A percentile compares a stretch with the other conserved stretches of the same genome.
These are phyloP conservation scores for Leccinum angustisporum DNA, from an alignment of 1,284 basidiomycete genomes.

Conservation along the genomic window DNA sequence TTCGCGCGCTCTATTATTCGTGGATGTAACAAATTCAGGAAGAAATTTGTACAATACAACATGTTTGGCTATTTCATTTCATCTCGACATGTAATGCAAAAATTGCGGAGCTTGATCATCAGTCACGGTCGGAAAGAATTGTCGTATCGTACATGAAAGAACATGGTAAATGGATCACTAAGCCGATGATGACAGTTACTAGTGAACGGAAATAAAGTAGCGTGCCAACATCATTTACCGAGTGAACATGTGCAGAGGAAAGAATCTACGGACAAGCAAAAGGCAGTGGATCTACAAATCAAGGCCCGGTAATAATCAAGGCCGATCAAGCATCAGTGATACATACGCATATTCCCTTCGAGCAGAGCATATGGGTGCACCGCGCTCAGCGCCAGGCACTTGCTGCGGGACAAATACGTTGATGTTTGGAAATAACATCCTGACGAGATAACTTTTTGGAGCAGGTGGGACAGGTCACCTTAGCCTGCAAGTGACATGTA, in stretches of 20 bases:
- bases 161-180: constrained; percentile 4
- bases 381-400: constrained; percentile 13
- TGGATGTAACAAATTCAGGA: background rate
- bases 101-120: background rate
- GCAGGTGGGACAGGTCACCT: constrained; percentile 31
- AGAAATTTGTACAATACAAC: background rate
- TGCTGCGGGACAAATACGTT: constrained; percentile 28
- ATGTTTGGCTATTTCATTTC: background rate
- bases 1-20: background rate
- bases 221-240: constrained; percentile 1
- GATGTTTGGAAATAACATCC: constrained; percentile 31
- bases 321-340: background rate
- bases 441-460: constrained; percentile 31
- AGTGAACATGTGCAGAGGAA: background rate
- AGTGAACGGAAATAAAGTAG: background rate
- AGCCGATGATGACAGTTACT: background rate
- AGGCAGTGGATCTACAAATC: constrained; percentile 2
- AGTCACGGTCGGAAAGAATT: background rate
- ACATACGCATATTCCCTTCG: background rate
- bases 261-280: background rate
- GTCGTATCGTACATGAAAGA: background rate
- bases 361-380: background rate
- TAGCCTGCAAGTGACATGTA: constrained; percentile 29
- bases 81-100: background rate
- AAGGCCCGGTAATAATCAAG: background rate